Evolutionary conservation across 2,329 filamentous ascomycete species (phyloP), one percentile per base, ranked within the genome.

Genomic region (Hortaea werneckii): DNA sequence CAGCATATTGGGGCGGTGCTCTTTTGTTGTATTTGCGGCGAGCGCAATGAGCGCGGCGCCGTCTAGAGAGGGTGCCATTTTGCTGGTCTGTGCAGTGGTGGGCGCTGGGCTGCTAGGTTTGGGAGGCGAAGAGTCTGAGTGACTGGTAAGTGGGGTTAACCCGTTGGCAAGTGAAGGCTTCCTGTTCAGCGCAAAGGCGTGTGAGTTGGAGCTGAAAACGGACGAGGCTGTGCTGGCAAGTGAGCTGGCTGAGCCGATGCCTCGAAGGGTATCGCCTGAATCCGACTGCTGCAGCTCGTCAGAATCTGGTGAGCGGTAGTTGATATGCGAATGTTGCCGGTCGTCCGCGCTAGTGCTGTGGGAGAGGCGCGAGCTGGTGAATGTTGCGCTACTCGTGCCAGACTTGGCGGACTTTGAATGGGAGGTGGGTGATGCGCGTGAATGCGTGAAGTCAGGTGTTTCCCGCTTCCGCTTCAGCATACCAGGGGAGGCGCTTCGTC

Each of bases 221-320:
- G 86, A 87, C 39, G 83, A 87, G 42, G 76, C 75, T 44, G 80
- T 78, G 68, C 82, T 87, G 47, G 77, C 74, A 60, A 82, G 75
- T 47, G 84, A 87, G 67, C 80, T 86, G 46, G 81, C 78, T 42
- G 85, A 88, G 58, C 79, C 82, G 56, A 82, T 75, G 51, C 79
- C 81, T 64, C 82, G 83, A 59, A 83, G 74, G 44, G 82, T 75
- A 58, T 88, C 83, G 64, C 78, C 79, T 40, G 61, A 54, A 55
- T 76, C 70, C 34, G 52, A 51, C 11, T 44, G 53, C 40, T 56
- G 57, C 43, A 52, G 50, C 29, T 53, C 54, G 46, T 63, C 59
- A 44, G 58, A 57, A 45, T 58, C 54, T 38, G 59, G 58, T 7
- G 60, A 60, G 35, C 51, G 55, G 50, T 60, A 58, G 27, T 57